Percentiles rank a stretch among this genome's conserved stretches.
Conservation (phyloP, 345 rosid species). For the Zanthoxylum bungeanum region DNA sequence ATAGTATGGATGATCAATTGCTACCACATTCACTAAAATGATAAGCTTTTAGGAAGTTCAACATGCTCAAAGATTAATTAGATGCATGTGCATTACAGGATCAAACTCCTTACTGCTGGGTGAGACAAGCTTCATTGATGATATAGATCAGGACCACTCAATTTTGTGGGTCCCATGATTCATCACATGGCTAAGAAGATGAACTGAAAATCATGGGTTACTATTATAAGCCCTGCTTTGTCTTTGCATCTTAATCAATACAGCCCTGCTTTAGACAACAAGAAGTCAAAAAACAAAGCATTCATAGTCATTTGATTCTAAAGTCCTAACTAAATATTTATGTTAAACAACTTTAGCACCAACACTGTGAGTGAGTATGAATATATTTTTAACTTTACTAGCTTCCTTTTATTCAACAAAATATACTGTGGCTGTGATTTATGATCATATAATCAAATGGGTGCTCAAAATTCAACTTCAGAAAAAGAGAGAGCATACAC, state of each 20-base stretch:
- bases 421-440: conserved; percentile 4
- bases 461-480: background rate
- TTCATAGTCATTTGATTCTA: conserved; percentile 26
- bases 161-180: conserved; percentile 17
- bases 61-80: background rate
- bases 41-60: background rate
- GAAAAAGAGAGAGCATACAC: conserved; percentile 6
- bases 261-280: conserved; percentile 39
- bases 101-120: background rate
- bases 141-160: conserved; percentile 1
- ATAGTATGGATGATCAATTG: background rate
- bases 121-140: background rate
- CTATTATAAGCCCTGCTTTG: conserved; percentile 25
- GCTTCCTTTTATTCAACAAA: background rate
- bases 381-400: background rate
- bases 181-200: background rate
- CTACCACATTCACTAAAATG: conserved; percentile 2
- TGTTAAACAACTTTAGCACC: background rate
- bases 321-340: conserved; percentile 7
- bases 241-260: conserved; percentile 49
- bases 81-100: background rate
- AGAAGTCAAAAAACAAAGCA: conserved; percentile 30
- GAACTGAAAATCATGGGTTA: background rate
- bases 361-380: background rate
- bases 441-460: conserved; percentile 22